Evolutionary conservation across 306 rosid species (phyloP), one percentile per base, ranked within the genome.

Genomic region (Senna siamea): DNA sequence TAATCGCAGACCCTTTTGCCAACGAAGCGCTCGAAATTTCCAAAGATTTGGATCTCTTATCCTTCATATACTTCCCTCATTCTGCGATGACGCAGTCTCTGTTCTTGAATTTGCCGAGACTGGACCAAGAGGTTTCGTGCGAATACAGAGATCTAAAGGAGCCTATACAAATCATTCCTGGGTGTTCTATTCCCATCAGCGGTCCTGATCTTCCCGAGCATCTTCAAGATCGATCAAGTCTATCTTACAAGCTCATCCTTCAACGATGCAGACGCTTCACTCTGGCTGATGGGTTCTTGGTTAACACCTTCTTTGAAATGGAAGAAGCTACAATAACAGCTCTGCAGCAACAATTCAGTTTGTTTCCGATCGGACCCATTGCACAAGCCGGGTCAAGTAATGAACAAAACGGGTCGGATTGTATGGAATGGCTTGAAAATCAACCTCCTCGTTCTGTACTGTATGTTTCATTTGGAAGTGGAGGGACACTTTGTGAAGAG

Each of bases 391-490:
- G 77, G 67, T 23, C 63, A 14, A 61, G n/a, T 51, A 26, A n/a
- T n/a, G n/a, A n/a, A n/a, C n/a, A n/a, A n/a, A n/a, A n/a, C 7
- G 73, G 60, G 40, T 71, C 43, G 43, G 65, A n/a, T 58, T 58
- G 78, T 66, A 1, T 76, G 18, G 54, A 26, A 1, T 81, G 85
- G 85, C 50, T 81, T 61, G 66, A 66, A 14, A 72, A 58, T 0
- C 78, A 81, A 19, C 41, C 17, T 8, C 60, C 40, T 0, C 62
- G 73, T 0, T 81, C 79, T 13, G 79, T 76, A 57, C 51, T 81
- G 10, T 81, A 71, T 41, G 81, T 76, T 52, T 81, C 81, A 0
- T 76, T 81, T 52, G 85, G 85, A 66, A 81, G 81, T 50, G 75
- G 60, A 51, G 78, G 78, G 10, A 57, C 81, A 10, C 72, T 81